phyloP scores from a whole-genome alignment of 2,329 filamentous ascomycete genomes.

The Xylariaceae sp. region DNA sequence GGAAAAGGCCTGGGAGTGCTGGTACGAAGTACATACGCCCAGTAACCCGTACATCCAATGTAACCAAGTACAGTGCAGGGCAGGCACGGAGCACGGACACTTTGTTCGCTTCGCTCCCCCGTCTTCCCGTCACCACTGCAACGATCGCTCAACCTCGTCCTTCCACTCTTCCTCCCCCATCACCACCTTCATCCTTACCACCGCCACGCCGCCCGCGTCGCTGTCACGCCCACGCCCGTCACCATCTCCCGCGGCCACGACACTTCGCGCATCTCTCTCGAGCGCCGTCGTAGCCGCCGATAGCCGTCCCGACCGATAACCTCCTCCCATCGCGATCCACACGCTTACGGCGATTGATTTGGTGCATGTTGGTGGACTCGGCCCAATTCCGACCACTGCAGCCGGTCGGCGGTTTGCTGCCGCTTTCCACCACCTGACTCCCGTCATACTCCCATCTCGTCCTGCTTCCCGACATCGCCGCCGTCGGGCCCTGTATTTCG shows the following conservation, averaged over 20 bases:
- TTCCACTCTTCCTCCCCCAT: conserved; percentile 1
- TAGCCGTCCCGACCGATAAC: too few relatives aligned
- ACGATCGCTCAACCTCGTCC: neutral
- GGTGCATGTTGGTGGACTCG: conserved; percentile 28
- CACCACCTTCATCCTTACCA: neutral
- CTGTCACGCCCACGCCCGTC: neutral
- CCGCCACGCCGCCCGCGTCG: too few relatives aligned
- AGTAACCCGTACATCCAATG: too few relatives aligned
- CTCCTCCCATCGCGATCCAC: too few relatives aligned
- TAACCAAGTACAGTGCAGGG: too few relatives aligned
- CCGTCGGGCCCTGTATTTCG: too few relatives aligned
- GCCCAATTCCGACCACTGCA: conserved; percentile 25
- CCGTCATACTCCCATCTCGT: conserved; percentile 7
- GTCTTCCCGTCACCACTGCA: neutral
- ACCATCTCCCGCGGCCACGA: neutral
- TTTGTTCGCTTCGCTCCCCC: conserved; percentile 6
- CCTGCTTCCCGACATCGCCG: conserved; percentile 4
- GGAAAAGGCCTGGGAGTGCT: too few relatives aligned
- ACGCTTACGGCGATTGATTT: conserved; percentile 10
- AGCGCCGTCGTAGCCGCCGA: neutral
- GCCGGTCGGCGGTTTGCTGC: conserved; percentile 31
- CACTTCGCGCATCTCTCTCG: neutral
- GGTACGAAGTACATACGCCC: too few relatives aligned
- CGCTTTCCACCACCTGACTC: conserved; percentile 27
- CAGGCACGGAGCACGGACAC: too few relatives aligned